A percentile compares a stretch with the other conserved stretches of the same genome.
Evolutionary conservation across 192 early-diverging fungal genomes (phyloP).

Genomic region (Jimgerdemannia flammicorona): DNA sequence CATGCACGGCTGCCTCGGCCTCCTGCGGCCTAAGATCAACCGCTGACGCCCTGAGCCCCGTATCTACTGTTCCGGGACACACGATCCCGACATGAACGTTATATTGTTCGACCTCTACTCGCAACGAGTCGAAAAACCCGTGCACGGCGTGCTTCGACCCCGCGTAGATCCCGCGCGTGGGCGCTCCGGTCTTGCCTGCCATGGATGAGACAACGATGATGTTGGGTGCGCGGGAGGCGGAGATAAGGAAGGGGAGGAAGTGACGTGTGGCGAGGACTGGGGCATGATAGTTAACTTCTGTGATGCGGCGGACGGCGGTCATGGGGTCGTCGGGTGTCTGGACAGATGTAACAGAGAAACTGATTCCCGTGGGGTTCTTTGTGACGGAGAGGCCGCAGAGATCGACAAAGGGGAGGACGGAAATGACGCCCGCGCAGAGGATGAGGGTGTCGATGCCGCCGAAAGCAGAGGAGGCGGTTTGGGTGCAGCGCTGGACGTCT

Average conservation of each 20-base stretch:
- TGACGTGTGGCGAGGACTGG: constrained; percentile 45
- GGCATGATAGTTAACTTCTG: constrained; percentile 56
- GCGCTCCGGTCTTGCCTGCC: constrained; percentile 68
- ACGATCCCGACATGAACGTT: constrained; percentile 64
- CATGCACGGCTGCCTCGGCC: constrained; percentile 14
- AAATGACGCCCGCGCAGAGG: constrained; percentile 73
- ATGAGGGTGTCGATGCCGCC: constrained; percentile 65
- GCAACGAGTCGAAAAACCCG: constrained; percentile 77
- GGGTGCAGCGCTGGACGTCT: constrained; percentile 41
- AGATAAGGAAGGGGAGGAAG: constrained; percentile 52
- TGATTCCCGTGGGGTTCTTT: too few species aligned
- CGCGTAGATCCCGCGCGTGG: constrained; percentile 75
- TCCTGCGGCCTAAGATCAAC: constrained; percentile 40
- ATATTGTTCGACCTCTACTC: constrained; percentile 65
- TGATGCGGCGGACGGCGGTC: constrained; percentile 38
- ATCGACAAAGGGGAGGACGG: constrained; percentile 64
- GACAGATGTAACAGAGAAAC: background rate
- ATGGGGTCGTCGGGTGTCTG: constrained; percentile 23
- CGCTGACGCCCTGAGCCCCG: constrained; percentile 62
- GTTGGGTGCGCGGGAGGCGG: constrained; percentile 38
- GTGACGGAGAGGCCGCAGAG: constrained; percentile 43
- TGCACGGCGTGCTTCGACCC: constrained; percentile 78
- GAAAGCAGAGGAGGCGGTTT: constrained; percentile 24
- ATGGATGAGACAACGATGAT: constrained; percentile 74
- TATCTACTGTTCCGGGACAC: constrained; percentile 75